Base-by-base conservation (phyloP, 495 filamentous ascomycete species). In the Penicillium crystallinum region DNA sequence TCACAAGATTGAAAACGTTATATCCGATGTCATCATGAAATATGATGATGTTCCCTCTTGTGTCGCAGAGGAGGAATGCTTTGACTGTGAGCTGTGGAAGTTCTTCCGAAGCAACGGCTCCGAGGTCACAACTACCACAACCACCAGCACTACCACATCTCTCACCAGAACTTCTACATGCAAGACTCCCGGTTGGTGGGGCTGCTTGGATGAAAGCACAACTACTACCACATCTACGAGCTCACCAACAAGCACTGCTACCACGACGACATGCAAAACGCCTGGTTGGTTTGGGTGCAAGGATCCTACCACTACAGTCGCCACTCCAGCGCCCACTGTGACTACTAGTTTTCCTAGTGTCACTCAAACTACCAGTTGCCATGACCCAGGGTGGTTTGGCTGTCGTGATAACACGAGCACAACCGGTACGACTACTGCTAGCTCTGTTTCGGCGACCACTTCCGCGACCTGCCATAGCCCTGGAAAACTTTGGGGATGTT, bases 31-130 rank as follows among this genome's bases (percentile, higher is more conserved):
- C 8, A 77, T 97, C 45, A 77, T 86, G 61, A 81, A 78, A 54
- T 97, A 97, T 53, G 86, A 90, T 44, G 71, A 75, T 8, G 86
- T 91, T 1, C 84, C 93, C 1, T 69, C 81, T 54, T 98, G 93
- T 68, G 83, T 82, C 0, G 75, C 83, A 4, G 78, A 84, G 54
- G 69, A 72, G 9, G 90, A 95, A 48, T 97, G 93, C 69, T 79
- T 84, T 43, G 93, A 98, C 62, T 98, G 93, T 58, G 86, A 82
- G 57, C 82, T 84, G 34, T 98, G 93, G 93, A 95, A 96, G 63
- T 96, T 88, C 72, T 92, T 90, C 58, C 83, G 84, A 56, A 95
- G 90, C 59, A 96, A 97, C 61, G 86, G 84, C 11, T 90, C 89
- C 2, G 84, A 90, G 41, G 76, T 78, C 3, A 88, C 83, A 4